phyloP scores from a whole-genome alignment of 179 eudicot species.

The Silene coronaria region DNA sequence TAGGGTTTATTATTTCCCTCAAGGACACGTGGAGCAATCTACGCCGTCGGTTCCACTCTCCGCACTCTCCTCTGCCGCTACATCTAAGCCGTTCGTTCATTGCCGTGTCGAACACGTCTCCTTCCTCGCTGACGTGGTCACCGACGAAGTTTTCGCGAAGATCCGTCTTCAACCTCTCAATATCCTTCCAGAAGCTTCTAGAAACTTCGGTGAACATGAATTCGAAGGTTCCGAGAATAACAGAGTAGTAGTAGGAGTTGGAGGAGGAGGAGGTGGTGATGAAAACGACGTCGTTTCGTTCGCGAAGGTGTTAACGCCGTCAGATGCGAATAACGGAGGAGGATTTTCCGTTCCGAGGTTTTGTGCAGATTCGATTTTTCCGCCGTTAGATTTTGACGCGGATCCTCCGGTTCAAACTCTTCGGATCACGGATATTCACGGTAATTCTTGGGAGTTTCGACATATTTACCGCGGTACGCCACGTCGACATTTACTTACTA shows the following conservation, averaged over 20 bases:
- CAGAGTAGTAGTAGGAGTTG: no score
- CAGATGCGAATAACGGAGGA: conserved; percentile 87
- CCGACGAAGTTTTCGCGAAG: conserved; percentile 55
- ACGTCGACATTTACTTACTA: conserved; percentile 64
- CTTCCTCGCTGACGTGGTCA: conserved; percentile 34
- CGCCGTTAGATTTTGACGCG: conserved; percentile 40
- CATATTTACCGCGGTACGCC: conserved; percentile 86
- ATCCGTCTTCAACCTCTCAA: conserved; percentile 29
- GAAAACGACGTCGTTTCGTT: conserved; percentile 34
- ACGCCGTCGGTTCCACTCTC: neutral
- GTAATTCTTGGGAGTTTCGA: conserved; percentile 48
- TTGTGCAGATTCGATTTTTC: conserved; percentile 71
- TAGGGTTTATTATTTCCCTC: conserved; percentile 69
- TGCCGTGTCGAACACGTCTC: conserved; percentile 47
- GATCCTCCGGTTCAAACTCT: conserved; percentile 75
- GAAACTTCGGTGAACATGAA: neutral
- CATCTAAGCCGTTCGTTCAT: conserved; percentile 15
- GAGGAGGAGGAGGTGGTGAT: conserved; percentile 3
- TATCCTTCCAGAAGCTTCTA: neutral
- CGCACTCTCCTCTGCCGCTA: conserved; percentile 2
- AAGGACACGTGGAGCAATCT: conserved; percentile 67
- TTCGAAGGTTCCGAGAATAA: no score
- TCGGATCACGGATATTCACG: conserved; percentile 40
- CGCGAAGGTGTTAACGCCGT: conserved; percentile 61
- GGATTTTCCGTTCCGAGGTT: conserved; percentile 78